Conservation (phyloP, 2,329 filamentous ascomycete species). For the Fusarium nanum region DNA sequence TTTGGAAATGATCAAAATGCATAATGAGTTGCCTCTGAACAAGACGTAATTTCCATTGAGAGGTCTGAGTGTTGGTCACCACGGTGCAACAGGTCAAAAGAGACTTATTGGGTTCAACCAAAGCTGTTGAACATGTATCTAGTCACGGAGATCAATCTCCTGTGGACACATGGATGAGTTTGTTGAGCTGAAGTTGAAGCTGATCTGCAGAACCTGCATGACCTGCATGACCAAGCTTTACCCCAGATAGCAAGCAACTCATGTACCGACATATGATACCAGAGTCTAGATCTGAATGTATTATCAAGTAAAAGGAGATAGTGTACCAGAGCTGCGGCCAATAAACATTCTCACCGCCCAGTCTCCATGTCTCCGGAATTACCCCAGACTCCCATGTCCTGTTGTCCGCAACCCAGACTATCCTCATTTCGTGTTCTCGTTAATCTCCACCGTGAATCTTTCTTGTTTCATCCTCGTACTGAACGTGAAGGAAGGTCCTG, state of each 20-base stretch:
- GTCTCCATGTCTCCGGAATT: conserved; percentile 42
- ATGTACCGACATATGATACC: neutral
- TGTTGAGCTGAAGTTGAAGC: conserved; percentile 22
- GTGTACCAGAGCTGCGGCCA: neutral
- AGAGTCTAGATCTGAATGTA: neutral
- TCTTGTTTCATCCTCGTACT: neutral
- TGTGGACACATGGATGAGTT: conserved; percentile 11
- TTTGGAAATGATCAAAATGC: conserved; percentile 4
- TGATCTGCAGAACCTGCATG: neutral
- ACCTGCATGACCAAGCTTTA: neutral
- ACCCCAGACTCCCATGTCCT: conserved; percentile 33
- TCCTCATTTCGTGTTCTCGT: neutral
- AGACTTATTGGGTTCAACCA: neutral
- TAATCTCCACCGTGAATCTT: neutral
- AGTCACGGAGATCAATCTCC: conserved; percentile 29
- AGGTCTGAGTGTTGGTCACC: neutral
- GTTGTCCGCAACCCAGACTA: conserved; percentile 27
- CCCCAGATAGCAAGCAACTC: neutral
- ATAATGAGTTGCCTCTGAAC: neutral
- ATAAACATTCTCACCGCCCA: neutral
- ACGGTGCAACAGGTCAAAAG: neutral
- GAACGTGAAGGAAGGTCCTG: neutral
- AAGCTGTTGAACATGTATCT: neutral
- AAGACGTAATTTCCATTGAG: neutral
- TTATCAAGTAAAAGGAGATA: neutral